Percentiles rank a stretch among this genome's conserved stretches.
Conservation (phyloP, 169 alveolate genomes). For the Eimeria falciformis region DNA sequence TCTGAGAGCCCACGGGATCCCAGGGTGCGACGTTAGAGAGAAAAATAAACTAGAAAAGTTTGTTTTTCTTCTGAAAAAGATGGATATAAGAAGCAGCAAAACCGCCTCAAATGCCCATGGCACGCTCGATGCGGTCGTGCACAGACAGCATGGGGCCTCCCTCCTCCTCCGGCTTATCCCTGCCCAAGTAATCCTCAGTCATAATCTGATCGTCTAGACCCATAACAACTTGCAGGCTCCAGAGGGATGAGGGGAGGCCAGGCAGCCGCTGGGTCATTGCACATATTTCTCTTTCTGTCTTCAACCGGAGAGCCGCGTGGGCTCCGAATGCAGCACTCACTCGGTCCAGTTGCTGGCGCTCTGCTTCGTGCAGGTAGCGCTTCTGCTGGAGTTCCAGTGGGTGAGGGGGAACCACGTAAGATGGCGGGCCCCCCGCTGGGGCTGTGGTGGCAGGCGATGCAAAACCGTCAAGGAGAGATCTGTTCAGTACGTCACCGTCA, state of each 20-base stretch:
- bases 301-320: slow-evolving; percentile 52
- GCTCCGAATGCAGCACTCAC: slow-evolving; percentile 57
- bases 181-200: slow-evolving; percentile 20
- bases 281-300: slow-evolving; percentile 60
- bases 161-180: slow-evolving; percentile 59
- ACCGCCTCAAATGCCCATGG: slow-evolving; percentile 31
- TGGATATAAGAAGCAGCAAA: no score
- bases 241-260: slow-evolving; percentile 72
- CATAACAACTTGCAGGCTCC: slow-evolving; percentile 70
- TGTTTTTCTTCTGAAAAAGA: no score
- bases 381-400: slow-evolving; percentile 68
- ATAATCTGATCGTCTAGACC: slow-evolving; percentile 52
- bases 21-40: no score
- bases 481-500: not conserved
- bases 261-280: slow-evolving; percentile 75
- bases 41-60: no score
- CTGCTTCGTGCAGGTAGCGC: slow-evolving; percentile 16
- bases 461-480: slow-evolving; percentile 8
- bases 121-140: slow-evolving; percentile 46
- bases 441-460: not conserved
- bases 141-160: slow-evolving; percentile 44
- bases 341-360: slow-evolving; percentile 51
- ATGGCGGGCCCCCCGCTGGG: slow-evolving; percentile 60
- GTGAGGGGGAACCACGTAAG: slow-evolving; percentile 20
- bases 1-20: no score